These are phyloP conservation scores for Crucibulum parvulum DNA, from an alignment of 1,284 basidiomycete genomes.

Conservation along the genomic window DNA sequence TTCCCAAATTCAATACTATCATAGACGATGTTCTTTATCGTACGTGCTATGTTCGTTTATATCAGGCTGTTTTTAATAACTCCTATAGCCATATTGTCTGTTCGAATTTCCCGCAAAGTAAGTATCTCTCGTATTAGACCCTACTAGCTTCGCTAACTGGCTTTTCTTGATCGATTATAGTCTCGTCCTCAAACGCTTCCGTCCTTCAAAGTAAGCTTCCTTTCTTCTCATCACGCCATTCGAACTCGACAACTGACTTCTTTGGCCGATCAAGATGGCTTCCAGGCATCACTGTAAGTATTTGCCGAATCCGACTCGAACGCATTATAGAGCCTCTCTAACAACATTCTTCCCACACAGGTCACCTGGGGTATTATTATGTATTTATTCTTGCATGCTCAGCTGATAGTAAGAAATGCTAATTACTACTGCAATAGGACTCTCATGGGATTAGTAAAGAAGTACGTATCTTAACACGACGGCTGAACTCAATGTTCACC, in stretches of 20 bases:
- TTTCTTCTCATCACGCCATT: neutral
- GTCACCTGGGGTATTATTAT: conserved; percentile 56
- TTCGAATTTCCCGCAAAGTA: conserved; percentile 70
- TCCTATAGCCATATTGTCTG: conserved; percentile 60
- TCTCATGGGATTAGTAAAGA: conserved; percentile 72
- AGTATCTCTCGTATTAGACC: conserved; percentile 11
- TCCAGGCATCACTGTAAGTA: conserved; percentile 51
- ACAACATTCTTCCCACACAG: conserved; percentile 24
- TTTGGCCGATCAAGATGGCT: conserved; percentile 43
- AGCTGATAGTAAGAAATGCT: neutral
- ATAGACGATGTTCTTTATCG: conserved; percentile 76
- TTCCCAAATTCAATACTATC: neutral
- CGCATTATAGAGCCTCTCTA: conserved; percentile 1
- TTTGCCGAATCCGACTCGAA: conserved; percentile 1
- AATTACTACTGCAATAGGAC: conserved; percentile 44
- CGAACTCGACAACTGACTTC: neutral
- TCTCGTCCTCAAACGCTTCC: conserved; percentile 55
- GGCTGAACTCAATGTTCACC: neutral
- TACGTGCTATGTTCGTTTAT: conserved; percentile 34
- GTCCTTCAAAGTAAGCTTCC: conserved; percentile 51
- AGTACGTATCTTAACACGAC: conserved; percentile 34
- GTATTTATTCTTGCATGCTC: conserved; percentile 25
- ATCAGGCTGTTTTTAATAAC: neutral
- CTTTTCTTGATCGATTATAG: conserved; percentile 31
- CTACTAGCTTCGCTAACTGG: conserved; percentile 47